Base-by-base conservation (phyloP, 805 yeast species). In the Saccharomycopsis selenospora region DNA sequence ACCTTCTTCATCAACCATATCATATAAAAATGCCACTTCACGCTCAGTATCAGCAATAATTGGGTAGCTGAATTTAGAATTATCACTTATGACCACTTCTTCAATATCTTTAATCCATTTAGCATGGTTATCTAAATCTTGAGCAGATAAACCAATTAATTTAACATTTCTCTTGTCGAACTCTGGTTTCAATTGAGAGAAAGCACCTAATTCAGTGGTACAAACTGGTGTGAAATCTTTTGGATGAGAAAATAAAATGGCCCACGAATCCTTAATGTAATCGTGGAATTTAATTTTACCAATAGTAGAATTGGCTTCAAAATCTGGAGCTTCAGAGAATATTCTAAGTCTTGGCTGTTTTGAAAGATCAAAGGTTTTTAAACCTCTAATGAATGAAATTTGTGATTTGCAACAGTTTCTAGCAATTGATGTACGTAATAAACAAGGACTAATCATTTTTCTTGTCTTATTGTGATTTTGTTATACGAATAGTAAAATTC, bases 171-270 rank as follows among this genome's bases (percentile, higher is more conserved):
- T 80, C 69, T 82, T 73, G 62, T 82, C 80, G 61, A 89, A 89
- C 67, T 89, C 96, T 48, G 89, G 87, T 72, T 87, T 85, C 69
- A 88, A 77, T 60, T 80, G 77, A 55, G 96, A 89, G 61, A 89
- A 90, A 18, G 95, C 96, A 58, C 96, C 96, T 63, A 89, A 76
- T 72, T 89, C 97, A 49, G 96, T 89, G 61, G 96, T 90, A 69
- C 97, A 89, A 48, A 89, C 96, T 43, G 97, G 97, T 17, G 97
- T 89, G 75, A 87, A 90, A 67, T 89, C 97, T 48, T 89, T 96
- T 54, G 97, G 97, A 68, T 89, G 97, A 23, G 95, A 85, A 71
- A 89, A 89, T 61, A 89, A 73, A 45, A 89, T 81, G 43, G 82
- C 80, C 97, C 97, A 89, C 42, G 82, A 76, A 68, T 84, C 79